phyloP scores from a whole-genome alignment of 2,329 filamentous ascomycete genomes.

The Escovopsis sp. region DNA sequence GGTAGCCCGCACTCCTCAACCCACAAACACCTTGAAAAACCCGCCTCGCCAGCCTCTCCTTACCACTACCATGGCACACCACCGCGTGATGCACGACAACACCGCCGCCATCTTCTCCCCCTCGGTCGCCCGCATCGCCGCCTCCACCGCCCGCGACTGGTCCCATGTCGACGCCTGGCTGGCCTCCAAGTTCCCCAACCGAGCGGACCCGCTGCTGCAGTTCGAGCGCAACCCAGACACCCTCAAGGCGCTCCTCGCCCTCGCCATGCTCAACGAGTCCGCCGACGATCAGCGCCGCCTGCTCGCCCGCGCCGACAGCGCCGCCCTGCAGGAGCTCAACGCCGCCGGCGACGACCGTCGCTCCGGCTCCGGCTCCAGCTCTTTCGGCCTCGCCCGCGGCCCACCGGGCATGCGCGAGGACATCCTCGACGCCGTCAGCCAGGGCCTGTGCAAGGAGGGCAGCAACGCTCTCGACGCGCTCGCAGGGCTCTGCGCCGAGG shows the following conservation, averaged over 20 bases:
- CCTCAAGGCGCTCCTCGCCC: constrained; percentile 55
- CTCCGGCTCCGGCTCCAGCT: constrained; percentile 2
- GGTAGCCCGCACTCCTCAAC: too few relatives aligned
- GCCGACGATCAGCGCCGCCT: constrained; percentile 56
- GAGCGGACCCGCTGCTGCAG: constrained; percentile 37
- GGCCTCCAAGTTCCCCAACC: constrained; percentile 49
- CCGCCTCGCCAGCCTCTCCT: neutral
- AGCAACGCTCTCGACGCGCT: constrained; percentile 41
- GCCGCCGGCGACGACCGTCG: constrained; percentile 5
- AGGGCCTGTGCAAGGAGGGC: constrained; percentile 40
- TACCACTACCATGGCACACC: constrained; percentile 10
- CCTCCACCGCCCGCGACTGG: constrained; percentile 82
- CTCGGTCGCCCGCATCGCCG: constrained; percentile 56
- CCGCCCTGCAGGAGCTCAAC: constrained; percentile 39
- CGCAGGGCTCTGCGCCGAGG: constrained; percentile 33
- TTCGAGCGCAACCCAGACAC: constrained; percentile 87
- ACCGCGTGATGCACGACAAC: constrained; percentile 7
- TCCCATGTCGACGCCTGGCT: constrained; percentile 78
- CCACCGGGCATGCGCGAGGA: constrained; percentile 14
- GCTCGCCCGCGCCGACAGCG: constrained; percentile 42
- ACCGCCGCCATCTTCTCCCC: constrained; percentile 49
- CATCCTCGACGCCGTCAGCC: constrained; percentile 39
- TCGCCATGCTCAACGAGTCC: constrained; percentile 62
- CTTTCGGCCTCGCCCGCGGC: constrained; percentile 12
- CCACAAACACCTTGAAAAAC: too few relatives aligned